Base-by-base conservation (phyloP, 257 asterid genomes). In the Vinca minor region DNA sequence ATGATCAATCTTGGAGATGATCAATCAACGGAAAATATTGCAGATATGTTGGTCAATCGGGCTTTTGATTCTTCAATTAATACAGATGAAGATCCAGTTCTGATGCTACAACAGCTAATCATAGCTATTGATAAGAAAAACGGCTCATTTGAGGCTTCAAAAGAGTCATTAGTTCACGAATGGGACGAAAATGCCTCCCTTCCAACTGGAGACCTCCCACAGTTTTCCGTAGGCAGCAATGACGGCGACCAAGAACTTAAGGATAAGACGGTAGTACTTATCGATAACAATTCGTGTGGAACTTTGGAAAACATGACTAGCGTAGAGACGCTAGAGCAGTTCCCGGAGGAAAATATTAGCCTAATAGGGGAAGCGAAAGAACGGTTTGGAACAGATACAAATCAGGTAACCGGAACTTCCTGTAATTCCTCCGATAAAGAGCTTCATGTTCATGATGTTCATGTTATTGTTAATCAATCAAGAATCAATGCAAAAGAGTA, bases 251-350 rank as follows among this genome's bases (percentile, higher is more conserved):
- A 17, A 50, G 69, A 68, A 23, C 71, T 73, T 66, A 84, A 77
- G 71, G 93, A 83, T 68, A 84, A 80, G 85, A 76, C 84, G 63
- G 50, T n/a, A n/a, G n/a, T 80, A 74, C 76, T 76, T 38, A 28
- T 49, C 15, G 76, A 69, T 65, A n/a, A n/a, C n/a, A n/a, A n/a
- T n/a, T n/a, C n/a, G n/a, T n/a, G n/a, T n/a, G n/a, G n/a, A n/a
- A n/a, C n/a, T n/a, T n/a, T n/a, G n/a, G n/a, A n/a, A n/a, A n/a
- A n/a, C n/a, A n/a, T n/a, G n/a, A n/a, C n/a, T n/a, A 64, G 67
- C 23, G 21, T 48, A 39, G 73, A 56, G 54, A 57, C 62, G 4
- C 31, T 70, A 62, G 80, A 76, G 63, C 36, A 66, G 17, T 64
- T 72, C 38, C 54, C 59, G 8, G 76, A 68, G 52, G 71, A 62